phyloP scores from a whole-genome alignment of 75 land plant species.

The Larix kaempferi region DNA sequence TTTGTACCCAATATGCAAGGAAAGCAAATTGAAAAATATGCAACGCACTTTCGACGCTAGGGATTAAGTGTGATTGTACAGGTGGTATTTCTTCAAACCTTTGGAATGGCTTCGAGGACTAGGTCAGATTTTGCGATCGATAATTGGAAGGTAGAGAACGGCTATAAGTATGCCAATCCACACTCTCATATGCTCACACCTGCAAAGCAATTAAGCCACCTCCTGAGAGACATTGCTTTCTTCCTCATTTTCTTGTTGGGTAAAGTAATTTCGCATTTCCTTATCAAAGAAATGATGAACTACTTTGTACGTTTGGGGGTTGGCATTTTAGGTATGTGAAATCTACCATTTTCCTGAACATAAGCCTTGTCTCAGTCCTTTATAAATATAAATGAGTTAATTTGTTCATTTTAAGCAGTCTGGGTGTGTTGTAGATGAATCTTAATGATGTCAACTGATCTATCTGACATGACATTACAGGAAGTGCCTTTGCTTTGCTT shows the following conservation, averaged over 20 bases:
- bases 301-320: background rate
- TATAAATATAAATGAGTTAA: background rate
- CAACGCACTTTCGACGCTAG: too few species aligned
- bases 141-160: background rate
- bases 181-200: background rate
- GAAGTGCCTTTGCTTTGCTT: constrained; percentile 48
- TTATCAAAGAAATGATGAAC: constrained; percentile 8
- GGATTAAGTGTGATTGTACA: too few species aligned
- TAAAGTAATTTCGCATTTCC: background rate
- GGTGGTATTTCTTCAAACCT: too few species aligned
- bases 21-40: too few species aligned
- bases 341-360: background rate
- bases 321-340: background rate
- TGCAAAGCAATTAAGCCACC: background rate
- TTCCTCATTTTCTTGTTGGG: background rate
- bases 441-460: background rate
- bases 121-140: background rate
- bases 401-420: too few species aligned
- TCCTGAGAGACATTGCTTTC: background rate
- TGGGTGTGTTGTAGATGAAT: background rate
- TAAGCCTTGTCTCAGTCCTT: too few species aligned
- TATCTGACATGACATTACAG: constrained; percentile 9
- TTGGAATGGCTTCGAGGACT: too few species aligned
- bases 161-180: background rate
- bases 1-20: too few species aligned